Evolutionary conservation across 805 yeast genomes (phyloP), one percentile per base, ranked within the genome.

Genomic region (Candida coleopterorum): DNA sequence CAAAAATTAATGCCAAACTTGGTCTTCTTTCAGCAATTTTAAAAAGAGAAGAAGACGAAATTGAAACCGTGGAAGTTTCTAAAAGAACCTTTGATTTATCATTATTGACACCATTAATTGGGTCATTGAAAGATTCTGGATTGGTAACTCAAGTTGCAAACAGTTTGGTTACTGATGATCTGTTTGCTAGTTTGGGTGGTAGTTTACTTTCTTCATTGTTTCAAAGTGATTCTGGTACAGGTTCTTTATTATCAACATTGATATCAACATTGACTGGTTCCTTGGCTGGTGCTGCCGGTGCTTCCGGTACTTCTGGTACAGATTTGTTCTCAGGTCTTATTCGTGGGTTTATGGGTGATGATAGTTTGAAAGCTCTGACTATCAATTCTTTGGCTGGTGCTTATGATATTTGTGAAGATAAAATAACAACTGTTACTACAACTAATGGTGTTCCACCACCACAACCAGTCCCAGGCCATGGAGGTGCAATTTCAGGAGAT

Each of bases 311-410:
- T n/a, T n/a, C n/a, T n/a, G n/a, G n/a, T n/a, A n/a, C n/a, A n/a
- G n/a, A n/a, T n/a, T n/a, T n/a, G n/a, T n/a, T n/a, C n/a, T n/a
- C n/a, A 21, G 49, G 58, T 21, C 50, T 66, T 38, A 50, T 66
- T 50, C 44, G 62, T 42, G 53, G 57, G 33, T 63, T 66, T 56
- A 62, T 66, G 48, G 62, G 53, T 49, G 24, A 63, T 28, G 47
- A 43, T 12, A 64, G 69, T 14, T 61, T 65, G 46, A 53, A 61
- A 50, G 53, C 65, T 11, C 60, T 64, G 38, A 55, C 62, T 35
- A 59, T 60, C 45, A 66, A 58, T 38, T 68, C 71, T 21, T 62
- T 66, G 49, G 67, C 67, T 41, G 70, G 70, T 37, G 68, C 67
- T 17, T 52, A 55, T 38, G 61, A 61, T 42, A 44, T 61, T 32